Conservation (phyloP, 352 stramenopile genomes). For the Globisporangium viniferum region DNA sequence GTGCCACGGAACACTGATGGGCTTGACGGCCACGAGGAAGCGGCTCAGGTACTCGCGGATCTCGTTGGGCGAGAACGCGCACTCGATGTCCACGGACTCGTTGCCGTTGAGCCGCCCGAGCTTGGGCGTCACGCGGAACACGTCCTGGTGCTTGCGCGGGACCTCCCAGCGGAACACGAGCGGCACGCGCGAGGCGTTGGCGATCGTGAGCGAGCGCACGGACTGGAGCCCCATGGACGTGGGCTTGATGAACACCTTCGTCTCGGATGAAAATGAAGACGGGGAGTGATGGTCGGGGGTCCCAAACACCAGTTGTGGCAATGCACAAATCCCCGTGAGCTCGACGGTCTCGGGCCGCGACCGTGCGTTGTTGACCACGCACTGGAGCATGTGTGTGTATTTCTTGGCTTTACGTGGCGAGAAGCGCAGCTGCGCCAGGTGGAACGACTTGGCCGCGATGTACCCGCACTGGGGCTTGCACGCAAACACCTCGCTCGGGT, state of each 20-base stretch:
- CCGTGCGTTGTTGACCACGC: slow-evolving; percentile 67
- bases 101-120: slow-evolving; percentile 82
- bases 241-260: slow-evolving; percentile 78
- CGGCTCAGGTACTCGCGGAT: slow-evolving; percentile 71
- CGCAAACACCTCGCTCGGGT: slow-evolving; percentile 55
- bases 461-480: slow-evolving; percentile 72
- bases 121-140: slow-evolving; percentile 67
- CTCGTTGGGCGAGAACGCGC: slow-evolving; percentile 78
- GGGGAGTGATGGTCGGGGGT: slow-evolving; percentile 16
- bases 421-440: slow-evolving; percentile 83
- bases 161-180: slow-evolving; percentile 84
- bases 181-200: slow-evolving; percentile 83
- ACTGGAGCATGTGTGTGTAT: slow-evolving; percentile 62
- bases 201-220: slow-evolving; percentile 42
- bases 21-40: slow-evolving; percentile 61
- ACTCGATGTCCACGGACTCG: slow-evolving; percentile 57
- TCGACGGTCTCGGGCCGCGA: slow-evolving; percentile 52
- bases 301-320: slow-evolving; percentile 50
- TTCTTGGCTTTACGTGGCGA: slow-evolving; percentile 37
- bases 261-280: slow-evolving; percentile 19
- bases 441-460: slow-evolving; percentile 74
- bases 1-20: slow-evolving; percentile 56
- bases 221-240: slow-evolving; percentile 78
- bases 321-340: slow-evolving; percentile 47
- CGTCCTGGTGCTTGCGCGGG: slow-evolving; percentile 45